Conservation (phyloP, 2,329 filamentous ascomycete species). For the Corynespora cassiicola region DNA sequence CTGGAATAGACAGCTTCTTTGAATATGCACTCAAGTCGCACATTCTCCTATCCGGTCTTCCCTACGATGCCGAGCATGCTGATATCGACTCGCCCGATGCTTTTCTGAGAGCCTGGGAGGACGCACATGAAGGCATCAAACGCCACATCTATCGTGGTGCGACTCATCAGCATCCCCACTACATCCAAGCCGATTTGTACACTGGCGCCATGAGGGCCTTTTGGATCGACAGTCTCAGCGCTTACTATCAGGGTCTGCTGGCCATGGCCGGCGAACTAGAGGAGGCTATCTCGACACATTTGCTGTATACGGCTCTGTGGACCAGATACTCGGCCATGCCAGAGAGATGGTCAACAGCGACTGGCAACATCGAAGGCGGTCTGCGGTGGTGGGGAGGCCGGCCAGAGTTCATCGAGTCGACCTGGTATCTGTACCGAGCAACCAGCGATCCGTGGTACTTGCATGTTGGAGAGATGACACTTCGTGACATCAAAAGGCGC, state of each 20-base stretch:
- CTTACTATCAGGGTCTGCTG: slow-evolving; percentile 91
- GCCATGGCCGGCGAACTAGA: slow-evolving; percentile 87
- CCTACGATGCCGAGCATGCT: slow-evolving; percentile 52
- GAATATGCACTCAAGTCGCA: slow-evolving; percentile 97
- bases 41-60: slow-evolving; percentile 80
- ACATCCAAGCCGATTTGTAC: slow-evolving; percentile 85
- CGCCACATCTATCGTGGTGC: slow-evolving; percentile 84
- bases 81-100: slow-evolving; percentile 74
- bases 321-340: slow-evolving; percentile 92
- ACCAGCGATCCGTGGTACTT: slow-evolving; percentile 96
- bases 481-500: slow-evolving; percentile 83
- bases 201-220: slow-evolving; percentile 88
- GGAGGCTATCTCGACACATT: slow-evolving; percentile 86
- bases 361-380: slow-evolving; percentile 82
- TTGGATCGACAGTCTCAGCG: slow-evolving; percentile 96
- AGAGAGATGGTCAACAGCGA: slow-evolving; percentile 89
- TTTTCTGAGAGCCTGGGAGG: slow-evolving; percentile 83
- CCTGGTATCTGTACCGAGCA: slow-evolving; percentile 92
- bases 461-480: slow-evolving; percentile 93
- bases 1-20: slow-evolving; percentile 97
- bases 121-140: slow-evolving; percentile 85
- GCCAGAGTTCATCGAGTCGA: slow-evolving; percentile 96
- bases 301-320: slow-evolving; percentile 93
- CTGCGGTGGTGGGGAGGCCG: slow-evolving; percentile 94
- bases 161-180: slow-evolving; percentile 84